These are phyloP conservation scores for Jimgerdemannia lactiflua DNA, from an alignment of 192 early-diverging fungal species.

Conservation along the genomic window DNA sequence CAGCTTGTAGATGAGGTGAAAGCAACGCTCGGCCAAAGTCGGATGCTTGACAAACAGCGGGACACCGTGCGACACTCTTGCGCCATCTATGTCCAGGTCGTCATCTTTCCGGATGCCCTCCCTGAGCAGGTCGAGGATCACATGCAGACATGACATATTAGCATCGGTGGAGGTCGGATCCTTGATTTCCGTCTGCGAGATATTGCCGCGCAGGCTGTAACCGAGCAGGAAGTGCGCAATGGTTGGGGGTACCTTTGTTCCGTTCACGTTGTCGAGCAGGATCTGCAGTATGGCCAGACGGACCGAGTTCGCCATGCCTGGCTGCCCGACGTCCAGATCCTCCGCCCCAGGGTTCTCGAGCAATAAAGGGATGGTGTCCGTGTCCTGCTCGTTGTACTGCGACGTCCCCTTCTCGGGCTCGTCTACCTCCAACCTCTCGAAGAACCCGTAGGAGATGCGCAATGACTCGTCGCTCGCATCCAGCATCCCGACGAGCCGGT, in stretches of 20 bases:
- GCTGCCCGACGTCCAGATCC: not conserved
- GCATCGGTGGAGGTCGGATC: constrained; percentile 35
- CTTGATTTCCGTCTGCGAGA: constrained; percentile 24
- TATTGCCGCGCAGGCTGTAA: constrained; percentile 53
- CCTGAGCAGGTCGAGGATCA: constrained; percentile 55
- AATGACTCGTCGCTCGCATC: constrained; percentile 58
- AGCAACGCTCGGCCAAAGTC: constrained; percentile 82
- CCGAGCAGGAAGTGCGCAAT: constrained; percentile 92
- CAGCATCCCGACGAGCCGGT: constrained; percentile 72
- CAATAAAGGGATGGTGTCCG: constrained; percentile 36
- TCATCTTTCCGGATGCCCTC: not conserved
- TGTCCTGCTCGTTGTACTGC: constrained; percentile 34
- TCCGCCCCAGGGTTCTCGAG: constrained; percentile 11
- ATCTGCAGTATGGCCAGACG: constrained; percentile 85
- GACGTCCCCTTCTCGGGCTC: constrained; percentile 30
- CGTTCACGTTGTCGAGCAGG: constrained; percentile 70
- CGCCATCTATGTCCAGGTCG: not conserved
- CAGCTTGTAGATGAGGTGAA: constrained; percentile 80
- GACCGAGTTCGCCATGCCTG: constrained; percentile 44
- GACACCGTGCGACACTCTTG: constrained; percentile 10
- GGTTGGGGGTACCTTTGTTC: constrained; percentile 56
- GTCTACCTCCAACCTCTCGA: constrained; percentile 70
- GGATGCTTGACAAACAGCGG: constrained; percentile 71
- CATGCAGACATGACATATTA: constrained; percentile 54
- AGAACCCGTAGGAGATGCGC: constrained; percentile 74